Base-by-base conservation (phyloP, 495 filamentous ascomycete species). In the Penicillium mononematosum region DNA sequence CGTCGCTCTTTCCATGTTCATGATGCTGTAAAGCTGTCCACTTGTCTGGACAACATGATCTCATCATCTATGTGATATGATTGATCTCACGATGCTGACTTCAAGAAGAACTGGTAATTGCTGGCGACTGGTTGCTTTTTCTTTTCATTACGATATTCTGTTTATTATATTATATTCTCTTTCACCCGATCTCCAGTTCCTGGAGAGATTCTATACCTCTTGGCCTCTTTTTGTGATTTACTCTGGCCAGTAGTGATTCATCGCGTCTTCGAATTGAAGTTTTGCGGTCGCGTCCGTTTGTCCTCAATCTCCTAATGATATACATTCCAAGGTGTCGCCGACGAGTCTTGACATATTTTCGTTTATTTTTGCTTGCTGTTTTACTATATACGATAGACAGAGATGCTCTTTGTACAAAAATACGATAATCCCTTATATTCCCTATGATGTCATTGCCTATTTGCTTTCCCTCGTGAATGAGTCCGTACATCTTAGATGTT, bases 41-140 rank as follows among this genome's bases (percentile, higher is more conserved):
- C 22, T 27, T 43, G 20, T 38, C 38, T 49, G 53, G 20, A 39
- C 32, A 55, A 44, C 44, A 55, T 55, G 53, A 46, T 53, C 39
- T 29, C 50, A 58, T 39, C 41, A 43, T 42, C 34, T 47, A 48
- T 10, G 17, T 6, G 22, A 42, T 43, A 20, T 34, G 50, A 32
- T 32, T 47, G 53, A 55, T 55, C 53, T 55, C 53, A 55, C 53
- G 53, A 55, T 41, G 58, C 55, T 61, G 45, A 11, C 43, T n/a
- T 47, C 41, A 34, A 34, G 4, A 46, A 42, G 44, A 49, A 43
- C 25, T 34, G 20, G 31, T 47, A 2, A 39, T 47, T 45, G 5
- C 32, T 27, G 27, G 39, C 16, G 44, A 32, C 42, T 17, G 31
- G 24, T 39, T 19, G 14, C 10, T 12, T 32, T n/a, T 47, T 51